A percentile compares a stretch with the other conserved stretches of the same genome.
Evolutionary conservation across 768 basidiomycete genomes (phyloP).

Genomic region (Lactifluus subvellereus): DNA sequence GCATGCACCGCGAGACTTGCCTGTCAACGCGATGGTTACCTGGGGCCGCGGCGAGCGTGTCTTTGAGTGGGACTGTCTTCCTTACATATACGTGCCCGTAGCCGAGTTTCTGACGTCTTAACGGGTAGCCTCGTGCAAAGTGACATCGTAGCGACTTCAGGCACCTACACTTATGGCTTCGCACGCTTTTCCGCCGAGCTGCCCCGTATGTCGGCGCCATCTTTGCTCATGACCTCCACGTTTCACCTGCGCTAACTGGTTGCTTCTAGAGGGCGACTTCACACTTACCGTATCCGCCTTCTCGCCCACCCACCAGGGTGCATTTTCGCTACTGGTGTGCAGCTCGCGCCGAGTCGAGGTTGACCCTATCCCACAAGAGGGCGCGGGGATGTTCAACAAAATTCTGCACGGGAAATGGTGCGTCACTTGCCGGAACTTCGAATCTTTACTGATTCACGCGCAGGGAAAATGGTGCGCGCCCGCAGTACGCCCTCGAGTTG

Average conservation of each 20-base stretch:
- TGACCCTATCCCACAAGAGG: slow-evolving; percentile 69
- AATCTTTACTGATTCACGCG: slow-evolving; percentile 55
- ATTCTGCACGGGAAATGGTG: slow-evolving; percentile 70
- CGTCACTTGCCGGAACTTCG: slow-evolving; percentile 20
- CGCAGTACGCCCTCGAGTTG: slow-evolving; percentile 57
- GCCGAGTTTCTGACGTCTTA: background rate
- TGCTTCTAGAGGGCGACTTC: slow-evolving; percentile 63
- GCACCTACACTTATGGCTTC: slow-evolving; percentile 76
- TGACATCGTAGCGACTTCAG: slow-evolving; percentile 67
- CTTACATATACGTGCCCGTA: background rate
- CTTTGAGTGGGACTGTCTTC: slow-evolving; percentile 53
- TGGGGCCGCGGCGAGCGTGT: slow-evolving; percentile 75
- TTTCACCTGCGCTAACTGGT: background rate
- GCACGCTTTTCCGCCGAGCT: slow-evolving; percentile 50
- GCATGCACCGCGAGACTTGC: slow-evolving; percentile 56
- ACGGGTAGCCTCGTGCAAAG: slow-evolving; percentile 48
- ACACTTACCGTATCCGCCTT: slow-evolving; percentile 84
- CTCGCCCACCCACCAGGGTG: slow-evolving; percentile 61
- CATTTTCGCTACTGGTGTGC: slow-evolving; percentile 60
- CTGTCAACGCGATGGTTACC: slow-evolving; percentile 65
- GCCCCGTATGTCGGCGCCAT: slow-evolving; percentile 38
- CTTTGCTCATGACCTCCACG: slow-evolving; percentile 12
- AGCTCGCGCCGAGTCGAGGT: slow-evolving; percentile 59
- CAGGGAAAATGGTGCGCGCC: slow-evolving; percentile 60
- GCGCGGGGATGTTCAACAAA: slow-evolving; percentile 84